Base-by-base conservation (phyloP, 305 asterid species). In the Caryopteris hybrid region DNA sequence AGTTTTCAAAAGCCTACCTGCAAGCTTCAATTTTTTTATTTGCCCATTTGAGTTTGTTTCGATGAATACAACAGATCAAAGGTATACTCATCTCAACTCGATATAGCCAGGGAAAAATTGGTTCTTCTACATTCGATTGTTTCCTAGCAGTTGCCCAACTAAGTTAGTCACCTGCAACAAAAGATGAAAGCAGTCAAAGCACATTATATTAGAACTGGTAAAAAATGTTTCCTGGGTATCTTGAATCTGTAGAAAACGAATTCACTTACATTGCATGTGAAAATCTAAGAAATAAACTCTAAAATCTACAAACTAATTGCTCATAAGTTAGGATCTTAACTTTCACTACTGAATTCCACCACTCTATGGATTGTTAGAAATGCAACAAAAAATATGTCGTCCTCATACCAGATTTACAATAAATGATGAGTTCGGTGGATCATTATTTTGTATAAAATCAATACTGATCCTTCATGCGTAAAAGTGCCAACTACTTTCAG, bases 91-190 rank as follows among this genome's bases (percentile, higher is more conserved):
- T 55, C 67, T 42, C 18, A 17, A 29, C 25, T 31, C 52, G 51
- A 60, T 38, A 77, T 36, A 13, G 55, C 55, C 14, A 53, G 17
- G 9, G 52, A 56, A 18, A 48, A 61, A 31, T 43, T 17, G 39
- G 36, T 73, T 70, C 76, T 53, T 36, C 70, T 67, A 85, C 91
- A 83, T 78, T 0, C 78, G 80, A 76, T 70, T 85, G 68, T 79
- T 83, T 52, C 95, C 95, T 33, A 91, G 92, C 78, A 91, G 80
- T 62, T 83, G 90, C 13, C 98, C 98, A 8, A 91, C 92, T 17
- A 89, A 81, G 83, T 80, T 85, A 2, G 90, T 89, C 70, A 89
- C 96, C 98, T 89, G 95, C 83, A 75, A 34, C 42, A 54, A 73
- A 43, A 61, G 10, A 65, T 10, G 27, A 72, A 41, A 56, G 36